Evolutionary conservation across 768 basidiomycete species (phyloP).

Genomic region (Leucocoprinus leucothites): DNA sequence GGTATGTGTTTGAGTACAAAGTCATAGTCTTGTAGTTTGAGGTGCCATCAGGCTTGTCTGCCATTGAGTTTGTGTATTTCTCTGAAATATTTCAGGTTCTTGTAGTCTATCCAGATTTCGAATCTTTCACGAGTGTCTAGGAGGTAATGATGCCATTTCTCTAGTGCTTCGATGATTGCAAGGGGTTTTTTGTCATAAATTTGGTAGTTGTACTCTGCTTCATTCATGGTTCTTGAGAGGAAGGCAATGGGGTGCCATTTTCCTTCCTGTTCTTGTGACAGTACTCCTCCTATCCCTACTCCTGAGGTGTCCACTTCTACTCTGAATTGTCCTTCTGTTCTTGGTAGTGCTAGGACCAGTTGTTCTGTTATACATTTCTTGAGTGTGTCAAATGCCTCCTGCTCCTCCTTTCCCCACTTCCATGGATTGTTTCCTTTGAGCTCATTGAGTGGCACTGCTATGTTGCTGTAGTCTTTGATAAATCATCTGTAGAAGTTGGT

Average conservation of each 20-base stretch:
- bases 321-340: constrained; percentile 17
- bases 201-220: constrained; percentile 26
- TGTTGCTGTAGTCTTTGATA: too few relatives aligned
- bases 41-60: constrained; percentile 40
- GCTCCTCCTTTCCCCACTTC: too few relatives aligned
- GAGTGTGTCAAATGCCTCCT: too few relatives aligned
- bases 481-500: too few relatives aligned
- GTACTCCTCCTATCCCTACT: constrained; percentile 27
- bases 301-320: constrained; percentile 30
- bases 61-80: constrained; percentile 34
- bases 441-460: too few relatives aligned
- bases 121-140: constrained; percentile 9
- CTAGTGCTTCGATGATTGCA: constrained; percentile 30
- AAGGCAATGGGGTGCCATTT: constrained; percentile 33
- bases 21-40: constrained; percentile 31
- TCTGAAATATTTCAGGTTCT: constrained; percentile 25
- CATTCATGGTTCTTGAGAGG: not conserved
- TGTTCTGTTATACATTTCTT: too few relatives aligned
- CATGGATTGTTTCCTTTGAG: too few relatives aligned
- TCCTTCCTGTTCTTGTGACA: constrained; percentile 26
- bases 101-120: constrained; percentile 17
- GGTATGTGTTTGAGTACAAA: constrained; percentile 31
- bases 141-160: constrained; percentile 26
- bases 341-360: constrained; percentile 23
- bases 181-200: constrained; percentile 37